A percentile compares a stretch with the other conserved stretches of the same genome.
Conservation (phyloP, 2,329 filamentous ascomycete genomes). For the Cryphonectria japonica region DNA sequence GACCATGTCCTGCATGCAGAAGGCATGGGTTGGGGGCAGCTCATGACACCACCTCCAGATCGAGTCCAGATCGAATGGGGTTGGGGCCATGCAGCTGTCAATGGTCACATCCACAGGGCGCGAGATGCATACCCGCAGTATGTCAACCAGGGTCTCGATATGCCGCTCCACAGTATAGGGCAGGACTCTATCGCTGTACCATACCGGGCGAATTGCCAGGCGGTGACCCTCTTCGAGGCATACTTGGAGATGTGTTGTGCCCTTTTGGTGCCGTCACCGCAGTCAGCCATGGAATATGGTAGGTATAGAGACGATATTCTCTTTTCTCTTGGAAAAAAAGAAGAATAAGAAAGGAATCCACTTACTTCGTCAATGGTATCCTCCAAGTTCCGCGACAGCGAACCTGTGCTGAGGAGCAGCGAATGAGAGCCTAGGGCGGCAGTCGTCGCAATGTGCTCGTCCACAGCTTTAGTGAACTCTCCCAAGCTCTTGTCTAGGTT, state of each 20-base stretch:
- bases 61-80: conserved; percentile 35
- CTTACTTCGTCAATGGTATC: conserved; percentile 35
- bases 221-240: conserved; percentile 32
- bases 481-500: conserved; percentile 36
- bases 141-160: conserved; percentile 47
- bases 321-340: background rate
- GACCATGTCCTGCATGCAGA: conserved; percentile 53
- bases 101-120: conserved; percentile 36
- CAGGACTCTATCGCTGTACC: conserved; percentile 46
- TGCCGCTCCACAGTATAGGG: conserved; percentile 48
- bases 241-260: conserved; percentile 39
- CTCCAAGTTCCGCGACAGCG: conserved; percentile 20
- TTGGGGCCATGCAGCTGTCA: conserved; percentile 39
- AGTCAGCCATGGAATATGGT: background rate
- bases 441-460: conserved; percentile 20
- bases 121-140: conserved; percentile 40
- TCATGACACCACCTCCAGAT: conserved; percentile 53
- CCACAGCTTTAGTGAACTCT: conserved; percentile 36
- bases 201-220: conserved; percentile 45
- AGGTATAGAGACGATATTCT: background rate
- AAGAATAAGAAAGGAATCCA: background rate
- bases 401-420: conserved; percentile 31
- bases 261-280: conserved; percentile 35
- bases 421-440: conserved; percentile 15
- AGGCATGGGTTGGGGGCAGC: conserved; percentile 46